These are phyloP conservation scores for Talaromyces atroroseus DNA, from an alignment of 2,329 filamentous ascomycete species.

Conservation along the genomic window DNA sequence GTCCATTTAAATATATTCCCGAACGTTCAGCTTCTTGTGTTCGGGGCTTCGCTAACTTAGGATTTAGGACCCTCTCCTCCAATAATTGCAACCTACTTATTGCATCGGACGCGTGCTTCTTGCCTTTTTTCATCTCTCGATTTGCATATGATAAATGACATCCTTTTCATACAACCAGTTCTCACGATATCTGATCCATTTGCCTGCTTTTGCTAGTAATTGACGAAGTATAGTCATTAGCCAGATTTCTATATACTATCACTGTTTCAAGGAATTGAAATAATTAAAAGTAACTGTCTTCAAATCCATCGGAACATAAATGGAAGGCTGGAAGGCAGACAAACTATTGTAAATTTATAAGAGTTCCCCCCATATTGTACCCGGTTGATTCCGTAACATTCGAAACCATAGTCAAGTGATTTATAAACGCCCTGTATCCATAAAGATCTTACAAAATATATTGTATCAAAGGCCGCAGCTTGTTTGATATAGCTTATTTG, in stretches of 20 bases:
- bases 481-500: neutral
- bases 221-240: neutral
- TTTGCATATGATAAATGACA: conserved; percentile 6
- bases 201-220: neutral
- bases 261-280: neutral
- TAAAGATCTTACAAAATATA: neutral
- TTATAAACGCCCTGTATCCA: neutral
- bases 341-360: neutral
- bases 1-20: conserved; percentile 18
- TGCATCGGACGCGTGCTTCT: neutral
- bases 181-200: neutral
- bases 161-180: neutral
- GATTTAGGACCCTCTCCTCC: conserved; percentile 47
- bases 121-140: neutral
- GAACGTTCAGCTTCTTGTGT: conserved; percentile 1
- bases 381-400: neutral
- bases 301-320: neutral
- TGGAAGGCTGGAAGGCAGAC: neutral
- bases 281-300: neutral
- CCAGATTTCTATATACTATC: neutral
- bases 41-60: conserved; percentile 7
- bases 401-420: neutral
- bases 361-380: neutral
- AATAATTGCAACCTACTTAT: conserved; percentile 30
- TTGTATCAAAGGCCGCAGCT: neutral